A percentile compares a stretch with the other conserved stretches of the same genome.
phyloP scores from a whole-genome alignment of 192 early-diverging fungal genomes.

The Umbelopsis vinacea region DNA sequence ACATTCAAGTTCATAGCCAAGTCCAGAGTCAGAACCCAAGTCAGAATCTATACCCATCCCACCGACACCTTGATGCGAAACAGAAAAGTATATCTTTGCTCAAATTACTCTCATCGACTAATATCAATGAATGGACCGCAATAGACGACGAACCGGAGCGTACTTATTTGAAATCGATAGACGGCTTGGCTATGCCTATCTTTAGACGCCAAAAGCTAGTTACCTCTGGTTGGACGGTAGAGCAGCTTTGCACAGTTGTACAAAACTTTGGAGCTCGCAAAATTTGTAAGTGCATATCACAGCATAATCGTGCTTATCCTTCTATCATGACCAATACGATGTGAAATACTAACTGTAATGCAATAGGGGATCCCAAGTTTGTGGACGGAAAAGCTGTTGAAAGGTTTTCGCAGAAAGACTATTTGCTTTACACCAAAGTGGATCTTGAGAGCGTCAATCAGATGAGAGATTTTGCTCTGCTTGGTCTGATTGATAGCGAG shows the following conservation, averaged over 20 bases:
- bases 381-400: slow-evolving; percentile 50
- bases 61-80: slow-evolving; percentile 42
- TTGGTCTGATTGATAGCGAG: slow-evolving; percentile 49
- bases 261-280: slow-evolving; percentile 47
- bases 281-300: slow-evolving; percentile 30
- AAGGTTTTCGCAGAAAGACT: slow-evolving; percentile 48
- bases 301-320: too few species aligned
- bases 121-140: slow-evolving; percentile 45
- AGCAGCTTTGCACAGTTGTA: slow-evolving; percentile 51
- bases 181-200: slow-evolving; percentile 44
- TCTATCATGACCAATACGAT: too few species aligned
- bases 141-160: slow-evolving; percentile 38
- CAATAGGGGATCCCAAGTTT: slow-evolving; percentile 48
- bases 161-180: slow-evolving; percentile 43
- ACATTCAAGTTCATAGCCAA: neutral
- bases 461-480: slow-evolving; percentile 49
- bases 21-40: neutral
- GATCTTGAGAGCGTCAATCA: slow-evolving; percentile 42
- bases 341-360: neutral
- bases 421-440: slow-evolving; percentile 42
- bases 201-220: slow-evolving; percentile 48
- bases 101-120: slow-evolving; percentile 39
- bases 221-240: slow-evolving; percentile 45
- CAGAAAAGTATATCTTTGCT: slow-evolving; percentile 36
- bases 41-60: slow-evolving; percentile 35